Conservation (phyloP, 306 rosid species). For the Citrullus mucosospermus region DNA sequence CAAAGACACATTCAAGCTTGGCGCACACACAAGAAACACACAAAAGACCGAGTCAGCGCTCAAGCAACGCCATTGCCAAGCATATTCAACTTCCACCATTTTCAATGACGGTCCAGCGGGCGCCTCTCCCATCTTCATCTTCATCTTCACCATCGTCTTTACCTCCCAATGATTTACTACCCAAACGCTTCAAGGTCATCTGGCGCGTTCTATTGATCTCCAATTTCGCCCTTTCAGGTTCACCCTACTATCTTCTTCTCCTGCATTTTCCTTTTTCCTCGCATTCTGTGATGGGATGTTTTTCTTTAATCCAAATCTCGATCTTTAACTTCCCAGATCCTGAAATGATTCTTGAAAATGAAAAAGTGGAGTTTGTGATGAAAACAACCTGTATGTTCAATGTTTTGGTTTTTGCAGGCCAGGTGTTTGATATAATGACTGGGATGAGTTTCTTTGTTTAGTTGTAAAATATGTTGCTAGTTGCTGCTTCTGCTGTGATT, state of each 20-base stretch:
- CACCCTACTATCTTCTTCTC: not conserved
- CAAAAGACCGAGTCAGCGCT: not conserved
- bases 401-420: not conserved
- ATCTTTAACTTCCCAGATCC: not conserved
- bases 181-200: conserved; percentile 44
- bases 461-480: not conserved
- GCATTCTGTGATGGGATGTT: not conserved
- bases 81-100: not conserved
- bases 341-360: not conserved
- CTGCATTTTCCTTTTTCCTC: not conserved
- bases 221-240: conserved; percentile 81
- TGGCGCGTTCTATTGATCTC: conserved; percentile 75
- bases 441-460: not conserved
- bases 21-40: not conserved
- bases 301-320: not conserved
- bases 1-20: not conserved
- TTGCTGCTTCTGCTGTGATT: not conserved
- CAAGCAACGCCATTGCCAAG: not conserved
- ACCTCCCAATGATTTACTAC: conserved; percentile 21
- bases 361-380: not conserved
- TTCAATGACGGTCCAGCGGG: not conserved
- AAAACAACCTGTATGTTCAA: not conserved
- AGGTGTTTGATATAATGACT: conserved; percentile 4
- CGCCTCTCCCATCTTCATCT: not conserved
- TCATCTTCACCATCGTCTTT: not conserved